These are phyloP conservation scores for Brachypodium distachyon DNA, from an alignment of 202 grass and related monocot genomes.

Conservation along the genomic window DNA sequence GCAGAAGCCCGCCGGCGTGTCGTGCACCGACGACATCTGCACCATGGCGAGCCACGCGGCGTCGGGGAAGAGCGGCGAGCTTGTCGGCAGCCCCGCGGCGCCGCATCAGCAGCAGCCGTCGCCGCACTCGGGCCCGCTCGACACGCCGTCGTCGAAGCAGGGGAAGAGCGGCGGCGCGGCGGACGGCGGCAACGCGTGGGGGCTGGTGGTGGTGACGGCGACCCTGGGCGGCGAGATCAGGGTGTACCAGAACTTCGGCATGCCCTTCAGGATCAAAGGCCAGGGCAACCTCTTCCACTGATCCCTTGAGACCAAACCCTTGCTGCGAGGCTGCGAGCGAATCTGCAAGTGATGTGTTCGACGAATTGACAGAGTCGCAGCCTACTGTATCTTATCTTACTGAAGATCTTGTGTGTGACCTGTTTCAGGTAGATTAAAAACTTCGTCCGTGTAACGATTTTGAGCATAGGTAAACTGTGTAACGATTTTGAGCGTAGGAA, in stretches of 20 bases:
- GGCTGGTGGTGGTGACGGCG: constrained; percentile 75
- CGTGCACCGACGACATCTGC: constrained; percentile 41
- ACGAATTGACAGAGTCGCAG: background rate
- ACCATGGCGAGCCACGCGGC: constrained; percentile 21
- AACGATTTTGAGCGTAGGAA: background rate
- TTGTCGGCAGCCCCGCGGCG: background rate
- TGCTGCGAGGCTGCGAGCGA: no score
- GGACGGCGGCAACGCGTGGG: constrained; percentile 64
- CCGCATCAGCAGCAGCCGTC: no score
- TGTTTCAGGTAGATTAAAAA: background rate
- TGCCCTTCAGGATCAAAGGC: constrained; percentile 58
- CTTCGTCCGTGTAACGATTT: background rate
- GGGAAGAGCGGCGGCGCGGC: constrained; percentile 1
- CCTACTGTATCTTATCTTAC: background rate
- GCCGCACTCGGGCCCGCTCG: constrained; percentile 24
- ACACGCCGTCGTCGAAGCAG: background rate
- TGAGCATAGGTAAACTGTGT: no score
- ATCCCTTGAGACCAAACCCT: background rate
- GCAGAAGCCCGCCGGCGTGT: background rate
- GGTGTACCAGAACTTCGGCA: constrained; percentile 90
- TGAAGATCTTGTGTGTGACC: background rate
- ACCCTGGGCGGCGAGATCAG: constrained; percentile 67
- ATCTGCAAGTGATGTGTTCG: background rate
- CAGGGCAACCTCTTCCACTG: constrained; percentile 52
- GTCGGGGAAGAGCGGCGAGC: constrained; percentile 12